A percentile compares a stretch with the other conserved stretches of the same genome.
Evolutionary conservation across 768 basidiomycete species (phyloP).

Genomic region (Sarcodon aspratus): DNA sequence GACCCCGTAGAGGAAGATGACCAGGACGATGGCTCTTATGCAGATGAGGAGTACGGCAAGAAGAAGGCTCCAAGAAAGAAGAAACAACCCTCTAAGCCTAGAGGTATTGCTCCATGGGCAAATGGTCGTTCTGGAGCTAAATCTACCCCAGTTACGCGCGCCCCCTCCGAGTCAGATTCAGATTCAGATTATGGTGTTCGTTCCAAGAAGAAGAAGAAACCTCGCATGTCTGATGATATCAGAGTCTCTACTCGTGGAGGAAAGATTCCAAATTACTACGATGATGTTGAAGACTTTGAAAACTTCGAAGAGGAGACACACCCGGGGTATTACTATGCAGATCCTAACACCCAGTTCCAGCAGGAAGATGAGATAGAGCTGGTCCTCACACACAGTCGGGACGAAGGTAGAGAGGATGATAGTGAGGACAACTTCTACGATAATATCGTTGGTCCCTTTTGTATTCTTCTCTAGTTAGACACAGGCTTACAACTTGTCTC

Average conservation of each 20-base stretch:
- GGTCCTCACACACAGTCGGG: constrained; percentile 78
- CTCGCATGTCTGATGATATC: constrained; percentile 49
- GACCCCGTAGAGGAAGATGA: constrained; percentile 35
- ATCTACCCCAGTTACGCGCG: constrained; percentile 23
- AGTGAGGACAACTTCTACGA: constrained; percentile 75
- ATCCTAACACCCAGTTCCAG: constrained; percentile 30
- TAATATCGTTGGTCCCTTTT: constrained; percentile 51
- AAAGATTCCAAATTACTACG: constrained; percentile 77
- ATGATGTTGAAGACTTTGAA: constrained; percentile 55
- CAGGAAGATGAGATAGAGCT: constrained; percentile 83
- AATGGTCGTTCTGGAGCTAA: constrained; percentile 5
- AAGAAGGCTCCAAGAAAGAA: constrained; percentile 54
- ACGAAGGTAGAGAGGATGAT: constrained; percentile 71
- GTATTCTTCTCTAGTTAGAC: constrained; percentile 4
- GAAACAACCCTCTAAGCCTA: constrained; percentile 55
- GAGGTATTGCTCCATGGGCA: constrained; percentile 32
- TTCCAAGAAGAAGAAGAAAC: constrained; percentile 77
- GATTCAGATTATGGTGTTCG: constrained; percentile 83
- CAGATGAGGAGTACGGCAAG: constrained; percentile 57
- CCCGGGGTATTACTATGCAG: constrained; percentile 40
- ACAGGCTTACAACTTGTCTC: constrained; percentile 8
- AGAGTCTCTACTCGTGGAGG: constrained; percentile 68
- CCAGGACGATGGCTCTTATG: constrained; percentile 63
- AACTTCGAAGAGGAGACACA: constrained; percentile 64
- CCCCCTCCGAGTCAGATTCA: constrained; percentile 60